These are phyloP conservation scores for Fusarium humuli DNA, from an alignment of 2,329 filamentous ascomycete species.

Conservation along the genomic window DNA sequence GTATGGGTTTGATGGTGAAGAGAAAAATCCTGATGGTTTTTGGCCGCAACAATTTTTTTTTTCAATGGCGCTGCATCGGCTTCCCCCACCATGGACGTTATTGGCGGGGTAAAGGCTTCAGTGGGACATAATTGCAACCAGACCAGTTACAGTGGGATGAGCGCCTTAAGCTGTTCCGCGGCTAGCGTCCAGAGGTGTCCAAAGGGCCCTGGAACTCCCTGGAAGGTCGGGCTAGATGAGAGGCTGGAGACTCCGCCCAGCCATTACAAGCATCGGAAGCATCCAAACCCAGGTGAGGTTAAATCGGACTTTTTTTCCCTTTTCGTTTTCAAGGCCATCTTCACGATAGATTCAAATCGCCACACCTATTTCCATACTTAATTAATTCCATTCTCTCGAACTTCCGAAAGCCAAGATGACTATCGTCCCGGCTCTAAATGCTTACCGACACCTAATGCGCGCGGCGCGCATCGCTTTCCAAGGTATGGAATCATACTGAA, in stretches of 20 bases:
- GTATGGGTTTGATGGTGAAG: constrained; percentile 37
- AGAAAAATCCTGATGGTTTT: constrained; percentile 31
- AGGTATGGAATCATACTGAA: constrained; percentile 62
- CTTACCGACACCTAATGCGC: constrained; percentile 85
- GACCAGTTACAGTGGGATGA: constrained; percentile 10
- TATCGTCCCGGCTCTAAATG: constrained; percentile 72
- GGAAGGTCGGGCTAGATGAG: background rate
- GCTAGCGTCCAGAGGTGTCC: background rate
- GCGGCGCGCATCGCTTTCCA: constrained; percentile 85
- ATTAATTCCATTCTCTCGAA: background rate
- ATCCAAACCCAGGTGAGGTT: constrained; percentile 6
- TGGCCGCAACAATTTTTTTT: constrained; percentile 28
- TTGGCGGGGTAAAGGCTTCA: constrained; percentile 44
- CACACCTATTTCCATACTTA: background rate
- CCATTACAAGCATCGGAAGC: background rate
- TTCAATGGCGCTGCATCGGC: constrained; percentile 22
- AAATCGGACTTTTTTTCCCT: constrained; percentile 24
- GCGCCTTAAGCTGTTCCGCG: background rate
- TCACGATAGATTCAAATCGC: background rate
- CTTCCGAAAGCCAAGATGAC: constrained; percentile 27
- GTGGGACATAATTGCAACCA: constrained; percentile 1
- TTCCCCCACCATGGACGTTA: constrained; percentile 40
- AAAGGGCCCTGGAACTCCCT: background rate
- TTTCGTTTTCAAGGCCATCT: constrained; percentile 15
- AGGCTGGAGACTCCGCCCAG: background rate